These are phyloP conservation scores for Aleurites moluccanus DNA, from an alignment of 441 rosid species.

Conservation along the genomic window DNA sequence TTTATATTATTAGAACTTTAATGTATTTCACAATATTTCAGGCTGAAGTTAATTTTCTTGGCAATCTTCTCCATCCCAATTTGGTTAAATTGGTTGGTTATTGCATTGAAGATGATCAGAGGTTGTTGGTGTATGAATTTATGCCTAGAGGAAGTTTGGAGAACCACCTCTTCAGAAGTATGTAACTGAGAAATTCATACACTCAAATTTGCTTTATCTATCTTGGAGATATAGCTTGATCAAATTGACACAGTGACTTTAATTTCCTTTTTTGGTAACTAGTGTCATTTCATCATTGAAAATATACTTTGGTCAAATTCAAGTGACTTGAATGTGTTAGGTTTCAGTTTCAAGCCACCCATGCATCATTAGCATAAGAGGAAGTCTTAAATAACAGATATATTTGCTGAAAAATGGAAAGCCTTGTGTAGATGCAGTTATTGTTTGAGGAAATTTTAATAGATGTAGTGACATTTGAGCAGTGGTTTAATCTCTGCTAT, in stretches of 20 bases:
- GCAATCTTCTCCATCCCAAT: conserved; percentile 42
- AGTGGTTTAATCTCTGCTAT: neutral
- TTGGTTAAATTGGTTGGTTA: conserved; percentile 48
- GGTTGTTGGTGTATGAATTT: conserved; percentile 43
- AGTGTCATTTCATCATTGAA: neutral
- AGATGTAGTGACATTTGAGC: neutral
- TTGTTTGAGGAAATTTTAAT: neutral
- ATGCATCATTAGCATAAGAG: neutral
- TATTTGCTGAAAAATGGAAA: neutral
- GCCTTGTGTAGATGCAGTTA: too few species aligned
- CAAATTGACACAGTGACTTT: neutral
- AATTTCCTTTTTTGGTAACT: neutral
- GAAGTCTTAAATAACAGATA: neutral
- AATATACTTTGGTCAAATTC: neutral
- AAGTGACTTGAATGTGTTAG: neutral
- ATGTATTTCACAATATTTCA: conserved; percentile 21
- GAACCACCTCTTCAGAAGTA: conserved; percentile 51
- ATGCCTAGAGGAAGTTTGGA: conserved; percentile 55
- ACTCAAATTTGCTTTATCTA: neutral
- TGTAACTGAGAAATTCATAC: conserved; percentile 13
- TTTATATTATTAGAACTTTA: neutral
- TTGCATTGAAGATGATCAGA: conserved; percentile 48
- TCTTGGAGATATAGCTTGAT: neutral
- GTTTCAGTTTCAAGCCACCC: neutral
- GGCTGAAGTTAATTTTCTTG: conserved; percentile 52